These are phyloP conservation scores for Vigna unguiculata DNA, from an alignment of 306 rosid genomes.

Conservation along the genomic window DNA sequence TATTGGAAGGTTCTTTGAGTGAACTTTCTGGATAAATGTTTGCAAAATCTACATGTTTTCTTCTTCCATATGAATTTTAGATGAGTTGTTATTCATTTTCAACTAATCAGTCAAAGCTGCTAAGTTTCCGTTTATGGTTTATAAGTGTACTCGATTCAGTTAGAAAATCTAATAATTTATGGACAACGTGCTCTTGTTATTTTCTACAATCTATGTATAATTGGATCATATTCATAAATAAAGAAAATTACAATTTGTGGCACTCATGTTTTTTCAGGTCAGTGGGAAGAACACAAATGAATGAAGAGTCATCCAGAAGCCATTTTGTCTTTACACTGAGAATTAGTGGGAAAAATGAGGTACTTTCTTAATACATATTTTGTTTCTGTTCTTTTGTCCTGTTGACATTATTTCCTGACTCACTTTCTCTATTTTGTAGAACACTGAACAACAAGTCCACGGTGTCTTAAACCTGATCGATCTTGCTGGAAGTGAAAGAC, in stretches of 20 bases:
- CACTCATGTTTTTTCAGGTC: slow-evolving; percentile 62
- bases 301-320: slow-evolving; percentile 96
- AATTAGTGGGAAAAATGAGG: slow-evolving; percentile 91
- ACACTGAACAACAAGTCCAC: slow-evolving; percentile 94
- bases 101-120: not conserved
- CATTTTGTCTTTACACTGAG: slow-evolving; percentile 94
- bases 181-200: slow-evolving; percentile 2
- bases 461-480: slow-evolving; percentile 93
- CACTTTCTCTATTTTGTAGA: slow-evolving; percentile 52
- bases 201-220: slow-evolving; percentile 21
- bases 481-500: slow-evolving; percentile 96
- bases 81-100: slow-evolving; percentile 28
- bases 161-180: not conserved
- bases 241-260: slow-evolving; percentile 14
- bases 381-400: slow-evolving; percentile 10
- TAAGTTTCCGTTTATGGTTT: not conserved
- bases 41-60: too few species aligned
- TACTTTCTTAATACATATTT: slow-evolving; percentile 23
- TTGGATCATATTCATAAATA: not conserved
- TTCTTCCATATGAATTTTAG: slow-evolving; percentile 15
- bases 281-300: slow-evolving; percentile 96
- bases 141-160: slow-evolving; percentile 1
- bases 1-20: not conserved
- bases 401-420: slow-evolving; percentile 26
- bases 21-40: too few species aligned